Conservation (phyloP, 2,329 filamentous ascomycete species). For the Exophiala spinifera region DNA sequence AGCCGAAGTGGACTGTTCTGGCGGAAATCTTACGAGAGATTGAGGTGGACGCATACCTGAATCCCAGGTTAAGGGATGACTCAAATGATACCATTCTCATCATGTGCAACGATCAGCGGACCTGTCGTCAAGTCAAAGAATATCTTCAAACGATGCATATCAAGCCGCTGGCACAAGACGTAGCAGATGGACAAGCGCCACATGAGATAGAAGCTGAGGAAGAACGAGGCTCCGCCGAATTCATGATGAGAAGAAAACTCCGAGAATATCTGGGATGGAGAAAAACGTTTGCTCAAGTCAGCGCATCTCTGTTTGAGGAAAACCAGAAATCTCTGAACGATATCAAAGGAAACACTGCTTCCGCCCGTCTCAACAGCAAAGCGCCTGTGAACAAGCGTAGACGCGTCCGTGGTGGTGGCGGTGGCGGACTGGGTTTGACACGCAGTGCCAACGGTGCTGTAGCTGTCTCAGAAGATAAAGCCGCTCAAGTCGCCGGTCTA, state of each 20-base stretch:
- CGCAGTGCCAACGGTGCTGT: constrained; percentile 63
- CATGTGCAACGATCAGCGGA: constrained; percentile 88
- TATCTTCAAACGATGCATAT: constrained; percentile 90
- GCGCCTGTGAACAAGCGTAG: constrained; percentile 82
- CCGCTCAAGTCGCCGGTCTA: constrained; percentile 74
- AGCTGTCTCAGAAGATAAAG: constrained; percentile 73
- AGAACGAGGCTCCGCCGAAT: constrained; percentile 67
- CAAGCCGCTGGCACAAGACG: constrained; percentile 49
- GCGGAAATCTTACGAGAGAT: constrained; percentile 93
- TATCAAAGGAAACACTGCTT: constrained; percentile 53
- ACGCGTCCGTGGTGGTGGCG: constrained; percentile 75
- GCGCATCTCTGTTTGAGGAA: constrained; percentile 69
- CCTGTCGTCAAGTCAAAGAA: constrained; percentile 83
- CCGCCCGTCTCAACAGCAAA: constrained; percentile 43
- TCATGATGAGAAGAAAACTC: constrained; percentile 87
- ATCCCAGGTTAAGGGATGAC: constrained; percentile 70
- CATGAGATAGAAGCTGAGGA: constrained; percentile 50
- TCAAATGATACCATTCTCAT: constrained; percentile 90
- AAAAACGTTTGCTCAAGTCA: constrained; percentile 80
- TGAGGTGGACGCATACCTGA: constrained; percentile 83
- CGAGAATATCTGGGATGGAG: constrained; percentile 90
- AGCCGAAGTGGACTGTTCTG: constrained; percentile 87
- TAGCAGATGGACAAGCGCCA: constrained; percentile 31
- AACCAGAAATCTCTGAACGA: constrained; percentile 74
- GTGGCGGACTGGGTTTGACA: constrained; percentile 52